Evolutionary conservation across 2,329 filamentous ascomycete species (phyloP), one percentile per base, ranked within the genome.

Genomic region (Fusarium pininemorale): DNA sequence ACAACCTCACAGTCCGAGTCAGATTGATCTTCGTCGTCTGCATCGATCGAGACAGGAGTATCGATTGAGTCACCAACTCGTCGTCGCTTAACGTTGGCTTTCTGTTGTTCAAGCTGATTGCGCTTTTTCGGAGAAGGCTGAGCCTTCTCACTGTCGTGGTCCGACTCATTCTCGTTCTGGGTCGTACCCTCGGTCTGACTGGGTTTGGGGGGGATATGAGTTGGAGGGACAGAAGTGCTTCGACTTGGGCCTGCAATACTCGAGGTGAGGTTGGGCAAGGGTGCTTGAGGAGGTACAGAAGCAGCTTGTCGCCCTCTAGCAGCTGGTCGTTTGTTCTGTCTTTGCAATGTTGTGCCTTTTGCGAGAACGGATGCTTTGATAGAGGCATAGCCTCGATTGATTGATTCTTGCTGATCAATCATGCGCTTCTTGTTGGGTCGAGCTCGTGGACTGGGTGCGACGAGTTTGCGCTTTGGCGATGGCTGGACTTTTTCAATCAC

Each of bases 71-170:
- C 51, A 5, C 53, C 59, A 32, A 69, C 30, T 50, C 63, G 66
- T 50, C 57, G 66, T 62, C 70, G 77, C 58, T 77, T 77, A 35
- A 30, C 32, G 7, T 55, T 59, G 8, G 48, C 42, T 14, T 65
- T 39, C 28, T 59, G 63, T 13, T 48, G 48, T 14, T 62, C 24
- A 13, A 16, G 32, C 11, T 54, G 60, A 6, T 28, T 39, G 14
- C 53, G 66, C 55, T 55, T 72, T 53, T 67, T 72, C 11, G 70
- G 66, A 26, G 66, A 63, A 28, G 61, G 48, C n/a, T 45, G 24
- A n/a, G 56, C 60, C n/a, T 70, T 76, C 44, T 75, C 73, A n/a
- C 69, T 71, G 13, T 73, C 37, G 42, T 71, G 71, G 35, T 78
- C 77, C 4, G 72, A 71, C 18, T 66, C 68, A 24, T 75, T 54